Base-by-base conservation (phyloP, 495 filamentous ascomycete species). In the Cercophora sp. region DNA sequence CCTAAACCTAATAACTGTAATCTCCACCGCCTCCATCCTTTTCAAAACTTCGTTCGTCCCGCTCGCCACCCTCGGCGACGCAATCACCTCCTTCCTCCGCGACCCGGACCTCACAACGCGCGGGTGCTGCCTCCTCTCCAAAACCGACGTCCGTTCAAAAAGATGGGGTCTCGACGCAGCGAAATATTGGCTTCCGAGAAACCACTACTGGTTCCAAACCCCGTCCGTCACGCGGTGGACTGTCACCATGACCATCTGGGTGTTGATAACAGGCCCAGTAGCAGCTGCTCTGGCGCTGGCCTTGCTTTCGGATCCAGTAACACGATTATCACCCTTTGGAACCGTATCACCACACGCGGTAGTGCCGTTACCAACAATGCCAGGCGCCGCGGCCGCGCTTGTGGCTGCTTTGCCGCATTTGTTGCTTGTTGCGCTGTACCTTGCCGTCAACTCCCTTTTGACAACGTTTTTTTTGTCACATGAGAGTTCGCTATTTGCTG, bases 11-110 rank as follows among this genome's bases (percentile, higher is more conserved):
- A 54, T 70, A 23, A 55, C 61, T 22, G 54, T 74, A 48, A 51
- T 74, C 23, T 47, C 51, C 47, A 61, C 68, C 54, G 63, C 63
- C 34, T 11, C 60, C 8, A 58, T 69, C 24, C 57, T 77, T 36
- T 61, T 76, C 20, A 62, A 55, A 24, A 65, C 59, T 16, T 31
- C 51, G 5, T 52, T 70, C 57, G 56, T 61, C 15, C 74, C 72
- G 8, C 66, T 77, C 19, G 67, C 60, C 5, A 75, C 72, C 3
- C 62, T 76, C 18, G 72, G 74, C 52, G 74, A 77, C 40, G 64
- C 74, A 25, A 68, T 77, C 51, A 52, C 60, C 42, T 75, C 71
- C n/a, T 77, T 75, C 51, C 69, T 77, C 39, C 58, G 52, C 11
- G 54, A 69, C 5, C 70, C 74, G 0, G 71, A 75, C 44, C 49